Evolutionary conservation across 345 rosid genomes (phyloP), one percentile per base, ranked within the genome.

Genomic region (Hypericum androsaemum): DNA sequence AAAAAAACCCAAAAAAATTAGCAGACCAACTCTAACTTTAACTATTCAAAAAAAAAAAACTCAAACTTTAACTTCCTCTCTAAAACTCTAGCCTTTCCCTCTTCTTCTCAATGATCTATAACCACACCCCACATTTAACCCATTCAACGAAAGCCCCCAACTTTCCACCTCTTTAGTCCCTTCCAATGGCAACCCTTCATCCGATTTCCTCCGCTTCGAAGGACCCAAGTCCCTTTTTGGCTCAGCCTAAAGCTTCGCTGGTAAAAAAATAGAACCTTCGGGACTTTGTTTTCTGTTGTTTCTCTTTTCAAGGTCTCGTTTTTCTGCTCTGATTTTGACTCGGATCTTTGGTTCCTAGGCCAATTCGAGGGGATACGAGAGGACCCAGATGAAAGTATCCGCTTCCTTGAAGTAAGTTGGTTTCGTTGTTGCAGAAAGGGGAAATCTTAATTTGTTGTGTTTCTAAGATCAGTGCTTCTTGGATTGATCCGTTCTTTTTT

Each of bases 401-500:
- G 28, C 68, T 59, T 58, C 59, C 66, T 59, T 37, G 16, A 73
- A 66, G 84, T 79, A 58, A 66, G 69, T 57, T 32, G 10, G 12
- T 45, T 51, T n/a, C 3, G 35, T 41, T 15, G 10, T 9, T 0
- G 46, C n/a, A 41, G 7, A 12, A 12, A 46, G 39, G 12, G 41
- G 28, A 10, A 11, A 56, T 54, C 28, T 56, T 53, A 13, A 4
- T 37, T n/a, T 9, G 40, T 8, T 6, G 9, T 17, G 22, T 6
- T 28, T 7, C 13, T 10, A 35, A 28, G 14, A 8, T 32, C 2
- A 9, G 35, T 13, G 32, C 32, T 22, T 22, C 32, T 22, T 22
- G 32, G 32, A 22, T 22, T 22, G 2, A 22, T 22, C 32, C 32
- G 32, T 22, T 22, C 32, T 22, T 22, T 22, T 22, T 22, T 1